Base-by-base conservation (phyloP, 306 rosid species). In the Inga laurina region DNA sequence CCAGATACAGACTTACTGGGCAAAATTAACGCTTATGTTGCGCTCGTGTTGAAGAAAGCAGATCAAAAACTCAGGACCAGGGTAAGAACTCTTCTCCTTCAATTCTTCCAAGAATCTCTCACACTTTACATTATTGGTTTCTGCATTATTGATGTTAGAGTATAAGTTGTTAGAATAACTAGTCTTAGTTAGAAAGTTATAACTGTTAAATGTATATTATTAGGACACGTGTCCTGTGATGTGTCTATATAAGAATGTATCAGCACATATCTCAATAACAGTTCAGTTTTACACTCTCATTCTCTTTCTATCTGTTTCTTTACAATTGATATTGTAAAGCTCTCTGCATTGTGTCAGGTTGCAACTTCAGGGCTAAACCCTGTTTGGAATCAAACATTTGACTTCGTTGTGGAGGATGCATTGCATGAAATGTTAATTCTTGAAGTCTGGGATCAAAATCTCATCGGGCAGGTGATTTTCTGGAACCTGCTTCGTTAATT, bases 371-470 rank as follows among this genome's bases (percentile, higher is more conserved):
- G 90, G 66, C 67, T 96, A 85, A 96, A 92, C 81, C 99, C 99
- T 43, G 88, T 87, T 62, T 96, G 99, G 99, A 96, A 93, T 85
- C 99, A 92, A 87, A 96, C 97, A 56, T 93, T 92, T 69, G 98
- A 96, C 86, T 93, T 96, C 77, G 94, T 96, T 72, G 98, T 96
- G 88, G 99, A 96, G 87, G 98, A 93, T 83, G 97, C 90, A 44
- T 90, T 92, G 59, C 98, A 91, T 78, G 99, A 96, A 48, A 89
- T 96, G 99, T 76, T 96, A 77, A 88, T 88, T 16, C 52, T 91
- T 59, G 97, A 96, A 87, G 92, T 96, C 62, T 96, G 92, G 91
- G 97, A 96, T 82, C 98, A 92, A 65, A 98, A 96, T 86, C 91
- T 94, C 51, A 92, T 96, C 84, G 94, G 97, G 81, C 94, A 96